Conservation (phyloP, 108 stramenopile genomes). For the Fistulifera pelliculosa region DNA sequence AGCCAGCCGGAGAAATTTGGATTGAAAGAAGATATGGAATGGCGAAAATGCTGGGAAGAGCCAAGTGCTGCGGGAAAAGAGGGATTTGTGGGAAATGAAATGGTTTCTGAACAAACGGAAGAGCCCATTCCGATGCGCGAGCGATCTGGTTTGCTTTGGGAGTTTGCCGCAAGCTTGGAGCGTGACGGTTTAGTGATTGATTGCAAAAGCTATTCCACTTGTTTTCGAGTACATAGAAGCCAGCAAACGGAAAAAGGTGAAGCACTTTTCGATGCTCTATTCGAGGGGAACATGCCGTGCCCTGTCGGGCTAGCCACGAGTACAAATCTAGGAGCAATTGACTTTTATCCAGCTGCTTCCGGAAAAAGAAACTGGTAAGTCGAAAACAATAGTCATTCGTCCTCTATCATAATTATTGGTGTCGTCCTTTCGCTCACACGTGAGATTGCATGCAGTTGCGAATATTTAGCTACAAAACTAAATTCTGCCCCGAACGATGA, state of each 20-base stretch:
- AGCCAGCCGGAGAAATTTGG: constrained; percentile 35
- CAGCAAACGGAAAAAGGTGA: constrained; percentile 28
- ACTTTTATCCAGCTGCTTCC: constrained; percentile 56
- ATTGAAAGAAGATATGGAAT: constrained; percentile 55
- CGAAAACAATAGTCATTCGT: not conserved
- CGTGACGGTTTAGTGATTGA: constrained; percentile 45
- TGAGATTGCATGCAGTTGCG: constrained; percentile 20
- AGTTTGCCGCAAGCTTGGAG: constrained; percentile 23
- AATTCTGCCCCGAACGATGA: not conserved
- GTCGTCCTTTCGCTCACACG: too few relatives aligned
- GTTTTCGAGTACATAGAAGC: constrained; percentile 65
- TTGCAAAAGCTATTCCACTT: constrained; percentile 49
- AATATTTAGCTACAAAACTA: constrained; percentile 44
- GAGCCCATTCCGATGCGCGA: constrained; percentile 19
- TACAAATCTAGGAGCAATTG: constrained; percentile 65
- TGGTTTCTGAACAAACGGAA: not conserved
- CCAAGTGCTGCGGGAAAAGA: constrained; percentile 33
- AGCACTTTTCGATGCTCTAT: constrained; percentile 14
- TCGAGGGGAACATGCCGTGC: constrained; percentile 10
- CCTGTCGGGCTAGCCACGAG: constrained; percentile 34
- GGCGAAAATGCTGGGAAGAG: constrained; percentile 29
- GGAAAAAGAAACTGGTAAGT: constrained; percentile 70
- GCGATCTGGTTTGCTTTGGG: constrained; percentile 56
- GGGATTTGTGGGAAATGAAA: constrained; percentile 29
- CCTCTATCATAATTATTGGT: too few relatives aligned